Percentiles rank a stretch among this genome's conserved stretches.
Conservation (phyloP, 1,284 basidiomycete species). For the Tilletia caries region DNA sequence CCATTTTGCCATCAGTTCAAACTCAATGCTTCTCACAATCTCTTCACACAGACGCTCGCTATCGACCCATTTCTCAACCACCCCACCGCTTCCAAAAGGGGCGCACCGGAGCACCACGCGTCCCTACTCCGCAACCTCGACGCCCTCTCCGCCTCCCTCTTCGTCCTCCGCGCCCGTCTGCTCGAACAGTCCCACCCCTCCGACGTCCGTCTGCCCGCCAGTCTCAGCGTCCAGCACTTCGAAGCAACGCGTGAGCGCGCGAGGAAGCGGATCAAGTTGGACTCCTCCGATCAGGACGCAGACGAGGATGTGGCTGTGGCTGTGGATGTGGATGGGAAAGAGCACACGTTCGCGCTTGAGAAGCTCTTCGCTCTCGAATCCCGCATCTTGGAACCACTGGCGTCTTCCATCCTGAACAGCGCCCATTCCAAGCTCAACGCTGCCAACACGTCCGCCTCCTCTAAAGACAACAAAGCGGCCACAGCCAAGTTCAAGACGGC, state of each 20-base stretch:
- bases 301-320: background rate
- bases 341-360: background rate
- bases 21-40: too few species aligned
- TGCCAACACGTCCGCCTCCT: conserved; percentile 25
- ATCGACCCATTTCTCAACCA: background rate
- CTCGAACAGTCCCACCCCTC: background rate
- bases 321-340: background rate
- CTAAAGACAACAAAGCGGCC: conserved; percentile 27
- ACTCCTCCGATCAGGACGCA: background rate
- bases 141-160: background rate
- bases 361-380: conserved; percentile 28
- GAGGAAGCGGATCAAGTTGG: background rate
- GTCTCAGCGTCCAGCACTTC: background rate
- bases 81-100: background rate
- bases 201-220: background rate
- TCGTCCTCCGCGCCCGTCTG: conserved; percentile 3
- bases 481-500: conserved; percentile 28
- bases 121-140: background rate
- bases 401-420: conserved; percentile 31
- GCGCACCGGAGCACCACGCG: conserved; percentile 11
- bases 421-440: conserved; percentile 38
- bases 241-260: background rate
- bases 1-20: too few species aligned
- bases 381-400: conserved; percentile 17
- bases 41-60: background rate